Evolutionary conservation across 441 rosid species (phyloP).

Genomic region (Flueggea neowawraea): DNA sequence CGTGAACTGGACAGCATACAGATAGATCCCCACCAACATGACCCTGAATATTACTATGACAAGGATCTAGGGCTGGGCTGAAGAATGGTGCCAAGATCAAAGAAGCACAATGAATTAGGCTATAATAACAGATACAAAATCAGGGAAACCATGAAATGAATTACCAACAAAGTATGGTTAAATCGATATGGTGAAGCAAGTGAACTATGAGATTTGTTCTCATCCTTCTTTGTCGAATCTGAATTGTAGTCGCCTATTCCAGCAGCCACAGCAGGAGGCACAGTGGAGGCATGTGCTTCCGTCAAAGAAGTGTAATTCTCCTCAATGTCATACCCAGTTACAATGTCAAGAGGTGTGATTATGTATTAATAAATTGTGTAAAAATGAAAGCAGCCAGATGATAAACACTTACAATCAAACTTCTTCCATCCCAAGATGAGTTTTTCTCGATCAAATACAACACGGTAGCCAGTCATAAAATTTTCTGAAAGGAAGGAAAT

Average conservation of each 20-base stretch:
- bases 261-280: constrained; percentile 65
- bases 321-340: constrained; percentile 65
- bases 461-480: constrained; percentile 76
- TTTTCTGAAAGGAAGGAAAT: constrained; percentile 44
- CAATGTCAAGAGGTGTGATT: background rate
- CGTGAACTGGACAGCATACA: background rate
- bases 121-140: constrained; percentile 30
- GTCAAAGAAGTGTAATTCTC: constrained; percentile 21
- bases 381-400: background rate
- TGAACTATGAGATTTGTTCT: constrained; percentile 31
- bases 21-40: background rate
- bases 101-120: constrained; percentile 13
- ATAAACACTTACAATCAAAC: constrained; percentile 54
- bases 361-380: background rate
- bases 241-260: constrained; percentile 41
- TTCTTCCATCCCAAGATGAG: constrained; percentile 77
- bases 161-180: constrained; percentile 14
- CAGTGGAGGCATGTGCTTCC: constrained; percentile 35
- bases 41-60: background rate
- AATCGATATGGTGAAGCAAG: constrained; percentile 18
- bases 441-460: constrained; percentile 76
- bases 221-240: constrained; percentile 25
- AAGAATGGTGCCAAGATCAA: constrained; percentile 5
- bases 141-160: constrained; percentile 23
- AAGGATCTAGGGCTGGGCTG: constrained; percentile 1